Evolutionary conservation across 768 basidiomycete species (phyloP).

Genomic region (Coprinellus aureogranulatus): DNA sequence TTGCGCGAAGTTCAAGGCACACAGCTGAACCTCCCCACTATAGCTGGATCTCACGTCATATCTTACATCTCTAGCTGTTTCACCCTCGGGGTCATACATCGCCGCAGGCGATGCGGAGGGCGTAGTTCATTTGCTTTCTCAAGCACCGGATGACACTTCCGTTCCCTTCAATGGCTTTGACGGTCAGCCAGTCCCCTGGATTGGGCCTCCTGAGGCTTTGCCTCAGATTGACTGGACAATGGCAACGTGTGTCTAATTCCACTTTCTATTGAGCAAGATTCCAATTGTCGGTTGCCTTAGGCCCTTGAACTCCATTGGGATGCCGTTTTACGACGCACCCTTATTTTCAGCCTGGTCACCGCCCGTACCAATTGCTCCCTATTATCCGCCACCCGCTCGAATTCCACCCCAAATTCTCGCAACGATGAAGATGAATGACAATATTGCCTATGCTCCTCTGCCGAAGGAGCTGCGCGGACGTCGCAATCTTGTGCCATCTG

Average conservation of each 20-base stretch:
- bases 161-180: constrained; percentile 88
- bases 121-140: constrained; percentile 75
- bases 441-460: constrained; percentile 83
- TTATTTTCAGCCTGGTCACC: constrained; percentile 75
- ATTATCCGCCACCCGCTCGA: constrained; percentile 68
- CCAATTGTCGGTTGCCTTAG: constrained; percentile 34
- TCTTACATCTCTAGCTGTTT: constrained; percentile 76
- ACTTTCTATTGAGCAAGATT: background rate
- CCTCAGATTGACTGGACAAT: constrained; percentile 80
- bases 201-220: constrained; percentile 65
- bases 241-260: constrained; percentile 56
- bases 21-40: background rate
- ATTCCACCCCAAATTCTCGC: constrained; percentile 78
- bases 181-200: constrained; percentile 83
- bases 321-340: constrained; percentile 75
- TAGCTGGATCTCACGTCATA: constrained; percentile 74
- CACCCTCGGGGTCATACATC: constrained; percentile 85
- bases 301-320: constrained; percentile 83
- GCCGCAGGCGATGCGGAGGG: constrained; percentile 91
- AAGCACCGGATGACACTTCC: constrained; percentile 57
- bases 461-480: constrained; percentile 83
- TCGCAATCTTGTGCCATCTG: constrained; percentile 68
- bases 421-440: constrained; percentile 84
- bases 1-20: background rate
- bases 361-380: constrained; percentile 32